These are phyloP conservation scores for Ceratocystis alfenasii DNA, from an alignment of 2,329 filamentous ascomycete species.

Conservation along the genomic window DNA sequence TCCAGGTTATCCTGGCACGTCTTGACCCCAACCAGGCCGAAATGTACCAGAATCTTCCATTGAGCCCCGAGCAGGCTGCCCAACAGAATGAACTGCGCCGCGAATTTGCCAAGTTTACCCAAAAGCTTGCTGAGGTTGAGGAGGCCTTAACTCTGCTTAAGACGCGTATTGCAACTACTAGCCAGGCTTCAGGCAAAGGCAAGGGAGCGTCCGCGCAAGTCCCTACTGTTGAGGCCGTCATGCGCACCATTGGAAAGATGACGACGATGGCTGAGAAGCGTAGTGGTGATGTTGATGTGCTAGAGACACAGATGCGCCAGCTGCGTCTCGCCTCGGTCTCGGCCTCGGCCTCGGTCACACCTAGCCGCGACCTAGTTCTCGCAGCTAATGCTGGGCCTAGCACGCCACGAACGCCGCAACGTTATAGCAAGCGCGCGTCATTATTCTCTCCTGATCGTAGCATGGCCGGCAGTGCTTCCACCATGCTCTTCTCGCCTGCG, in stretches of 20 bases:
- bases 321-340: slow-evolving; percentile 40
- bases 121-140: slow-evolving; percentile 64
- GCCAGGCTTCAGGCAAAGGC: slow-evolving; percentile 37
- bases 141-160: slow-evolving; percentile 67
- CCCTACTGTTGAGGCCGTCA: slow-evolving; percentile 83
- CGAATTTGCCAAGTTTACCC: slow-evolving; percentile 61
- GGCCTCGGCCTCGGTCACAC: slow-evolving; percentile 26
- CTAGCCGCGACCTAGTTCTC: slow-evolving; percentile 12
- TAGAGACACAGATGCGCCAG: slow-evolving; percentile 76
- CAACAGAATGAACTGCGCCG: slow-evolving; percentile 75
- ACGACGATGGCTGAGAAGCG: slow-evolving; percentile 84
- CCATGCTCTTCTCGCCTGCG: slow-evolving; percentile 26
- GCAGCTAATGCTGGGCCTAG: slow-evolving; percentile 31
- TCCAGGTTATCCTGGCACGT: slow-evolving; percentile 59
- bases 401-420: slow-evolving; percentile 33
- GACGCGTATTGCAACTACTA: slow-evolving; percentile 56
- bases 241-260: slow-evolving; percentile 85
- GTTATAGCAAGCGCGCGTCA: slow-evolving; percentile 27
- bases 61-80: slow-evolving; percentile 72
- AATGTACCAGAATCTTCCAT: slow-evolving; percentile 54
- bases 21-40: slow-evolving; percentile 56
- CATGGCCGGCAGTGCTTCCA: slow-evolving; percentile 24
- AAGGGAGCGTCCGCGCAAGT: slow-evolving; percentile 33
- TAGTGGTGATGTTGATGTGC: slow-evolving; percentile 77
- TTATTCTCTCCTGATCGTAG: slow-evolving; percentile 35